Evolutionary conservation across 1,139 yeast genomes (phyloP), one percentile per base, ranked within the genome.

Genomic region (Pichia sp.): DNA sequence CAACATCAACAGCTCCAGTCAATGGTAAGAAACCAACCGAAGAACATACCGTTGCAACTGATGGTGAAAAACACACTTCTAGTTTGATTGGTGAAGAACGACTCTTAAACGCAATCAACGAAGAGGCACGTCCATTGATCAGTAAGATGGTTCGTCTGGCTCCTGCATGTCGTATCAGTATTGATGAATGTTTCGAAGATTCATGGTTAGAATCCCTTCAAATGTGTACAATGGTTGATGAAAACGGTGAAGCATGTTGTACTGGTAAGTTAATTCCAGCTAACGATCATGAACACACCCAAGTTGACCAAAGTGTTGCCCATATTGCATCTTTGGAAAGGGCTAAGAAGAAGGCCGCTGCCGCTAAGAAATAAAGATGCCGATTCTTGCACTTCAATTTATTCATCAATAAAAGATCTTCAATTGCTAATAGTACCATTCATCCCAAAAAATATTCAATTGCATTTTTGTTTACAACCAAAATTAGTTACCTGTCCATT

Each of bases 291-390:
- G 76, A 74, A 38, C 98, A 91, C 63, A 87, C 96, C 1, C 81
- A 81, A 58, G 97, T 91, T 44, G 96, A 89, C 58, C 96, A 88
- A 65, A 83, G 89, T 50, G 95, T 88, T 59, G 98, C 97, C 0
- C 98, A 91, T 66, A 91, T 91, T 68, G 96, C 97, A 15, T 86
- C 94, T 45, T 76, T 89, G 57, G 97, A 91, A 62, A 86, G 83
- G 72, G 81, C 77, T 58, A 85, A 84, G 66, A 79, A 76, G 62
- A 74, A 76, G 48, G 46, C 40, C 48, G 50, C 40, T 48, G 50
- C 46, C 20, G 46, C 43, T 7, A 47, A 47, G 21, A 50, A 50
- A 22, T 45, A 40, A 42, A 4, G 14, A 28, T 28, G 10, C 6
- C 14, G 14, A 28, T 28, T 10, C 10, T 8, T 10, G 14, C 28